Evolutionary conservation across 2,329 filamentous ascomycete species (phyloP), one percentile per base, ranked within the genome.

Genomic region (Monosporascus sp.): DNA sequence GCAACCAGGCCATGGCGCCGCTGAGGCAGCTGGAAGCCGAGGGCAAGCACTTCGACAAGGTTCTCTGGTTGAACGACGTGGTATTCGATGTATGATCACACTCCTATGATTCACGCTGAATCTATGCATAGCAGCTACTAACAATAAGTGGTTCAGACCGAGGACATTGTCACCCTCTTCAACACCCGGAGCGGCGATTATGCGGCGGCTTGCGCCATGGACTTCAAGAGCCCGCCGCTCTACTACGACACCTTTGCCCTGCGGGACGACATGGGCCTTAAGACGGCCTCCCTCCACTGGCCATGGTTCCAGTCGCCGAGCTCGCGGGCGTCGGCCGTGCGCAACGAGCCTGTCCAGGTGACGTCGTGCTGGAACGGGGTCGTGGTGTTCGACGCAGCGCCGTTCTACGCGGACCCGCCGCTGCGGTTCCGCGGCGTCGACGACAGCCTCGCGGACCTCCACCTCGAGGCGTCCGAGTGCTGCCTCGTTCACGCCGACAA

Each of bases 321-420:
- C 1, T 68, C 74, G 9, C 65, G 71, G 24, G 64, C 74, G 25
- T 77, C 81, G 1, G 71, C 84, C 22, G 74, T 76, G 55, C 66
- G 63, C 20, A 74, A 76, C 57, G 64, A 70, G 11, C 80, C 83
- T 0, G 74, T 85, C 1, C 79, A 77, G 1, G 84, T 88, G 1
- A 68, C 70, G n/a, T 84, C 81, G 42, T 88, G 85, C 66, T 88
- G 84, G 84, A 87, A 88, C 59, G 85, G 84, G 45, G 80, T 85
- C 64, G 75, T 75, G 59, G 71, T 62, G 47, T 73, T 71, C 53
- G 69, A 71, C 48, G 70, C 78, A 0, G 64, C 64, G 5, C 75
- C 78, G 1, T 81, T 80, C 62, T 77, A 80, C 53, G 60, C 57
- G 24, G 58, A 64, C 2, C 62, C 69, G 0, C 72, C 72, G 3